Evolutionary conservation across 768 basidiomycete genomes (phyloP).

Genomic region (Gymnopilus junonius): DNA sequence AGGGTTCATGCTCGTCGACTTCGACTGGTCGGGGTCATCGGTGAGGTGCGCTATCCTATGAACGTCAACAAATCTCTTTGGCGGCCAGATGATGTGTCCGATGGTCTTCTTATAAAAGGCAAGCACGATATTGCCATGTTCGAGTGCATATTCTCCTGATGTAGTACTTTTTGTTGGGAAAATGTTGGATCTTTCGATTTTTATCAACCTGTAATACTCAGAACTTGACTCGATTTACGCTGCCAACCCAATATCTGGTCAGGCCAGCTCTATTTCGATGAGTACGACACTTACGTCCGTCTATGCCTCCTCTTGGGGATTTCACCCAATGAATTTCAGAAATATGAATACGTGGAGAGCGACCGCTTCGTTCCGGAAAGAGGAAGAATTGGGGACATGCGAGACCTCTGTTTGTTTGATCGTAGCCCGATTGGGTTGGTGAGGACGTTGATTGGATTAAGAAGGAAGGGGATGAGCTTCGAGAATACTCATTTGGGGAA

Average conservation of each 20-base stretch:
- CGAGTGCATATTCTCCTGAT: no score
- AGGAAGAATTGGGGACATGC: slow-evolving; percentile 22
- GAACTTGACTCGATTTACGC: slow-evolving; percentile 17
- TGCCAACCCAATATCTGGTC: slow-evolving; percentile 47
- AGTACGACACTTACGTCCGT: slow-evolving; percentile 33
- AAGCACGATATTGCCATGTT: no score
- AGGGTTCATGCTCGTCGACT: no score
- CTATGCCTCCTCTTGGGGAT: slow-evolving; percentile 43
- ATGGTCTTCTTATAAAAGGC: no score
- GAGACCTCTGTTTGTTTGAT: slow-evolving; percentile 30
- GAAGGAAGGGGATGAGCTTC: slow-evolving; percentile 44
- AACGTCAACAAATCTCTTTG: no score
- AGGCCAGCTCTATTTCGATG: slow-evolving; percentile 46
- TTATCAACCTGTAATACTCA: background rate
- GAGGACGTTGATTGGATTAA: slow-evolving; percentile 35
- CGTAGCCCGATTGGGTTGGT: slow-evolving; percentile 39
- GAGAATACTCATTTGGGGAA: slow-evolving; percentile 45
- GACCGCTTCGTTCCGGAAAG: slow-evolving; percentile 35
- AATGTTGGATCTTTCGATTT: no score
- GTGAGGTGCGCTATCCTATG: no score
- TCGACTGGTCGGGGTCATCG: no score
- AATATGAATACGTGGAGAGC: slow-evolving; percentile 17
- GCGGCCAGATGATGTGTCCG: no score
- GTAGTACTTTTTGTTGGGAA: no score
- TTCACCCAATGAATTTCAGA: slow-evolving; percentile 16